Percentiles rank a stretch among this genome's conserved stretches.
These are phyloP conservation scores for Fusarium metavorans DNA, from an alignment of 2,329 filamentous ascomycete species.

Conservation along the genomic window DNA sequence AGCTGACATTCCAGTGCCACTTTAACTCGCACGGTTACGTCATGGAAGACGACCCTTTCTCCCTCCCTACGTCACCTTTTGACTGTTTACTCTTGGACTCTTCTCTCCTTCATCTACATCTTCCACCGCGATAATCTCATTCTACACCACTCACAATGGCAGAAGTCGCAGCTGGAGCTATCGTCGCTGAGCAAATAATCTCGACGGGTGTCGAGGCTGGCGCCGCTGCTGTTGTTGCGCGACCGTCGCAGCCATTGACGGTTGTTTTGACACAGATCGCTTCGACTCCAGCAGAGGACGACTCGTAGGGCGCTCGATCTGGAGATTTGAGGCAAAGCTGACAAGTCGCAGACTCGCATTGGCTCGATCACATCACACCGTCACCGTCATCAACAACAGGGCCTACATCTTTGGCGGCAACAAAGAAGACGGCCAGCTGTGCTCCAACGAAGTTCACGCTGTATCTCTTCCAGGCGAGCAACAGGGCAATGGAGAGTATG, in stretches of 20 bases:
- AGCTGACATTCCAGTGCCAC: not conserved
- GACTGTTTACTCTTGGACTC: not conserved
- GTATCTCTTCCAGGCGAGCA: slow-evolving; percentile 8
- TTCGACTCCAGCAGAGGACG: slow-evolving; percentile 15
- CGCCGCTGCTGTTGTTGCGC: slow-evolving; percentile 27
- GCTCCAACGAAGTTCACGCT: slow-evolving; percentile 32
- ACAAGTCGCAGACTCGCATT: not conserved
- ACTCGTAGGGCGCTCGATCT: slow-evolving; percentile 10
- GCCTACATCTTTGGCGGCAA: slow-evolving; percentile 39
- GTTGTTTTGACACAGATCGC: slow-evolving; percentile 38
- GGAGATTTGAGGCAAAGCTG: not conserved
- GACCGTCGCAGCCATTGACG: slow-evolving; percentile 34
- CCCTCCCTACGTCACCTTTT: slow-evolving; percentile 3
- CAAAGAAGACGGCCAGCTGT: slow-evolving; percentile 16
- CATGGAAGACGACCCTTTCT: not conserved
- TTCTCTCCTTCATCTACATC: not conserved
- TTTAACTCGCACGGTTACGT: not conserved
- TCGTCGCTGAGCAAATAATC: slow-evolving; percentile 35
- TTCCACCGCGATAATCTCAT: not conserved
- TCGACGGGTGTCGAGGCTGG: slow-evolving; percentile 36
- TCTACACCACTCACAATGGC: slow-evolving; percentile 22
- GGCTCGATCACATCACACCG: slow-evolving; percentile 30
- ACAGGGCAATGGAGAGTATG: slow-evolving; percentile 22
- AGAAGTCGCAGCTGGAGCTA: slow-evolving; percentile 34
- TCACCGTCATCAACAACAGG: slow-evolving; percentile 27